Base-by-base conservation (phyloP, 768 basidiomycete species). In the Hydnum rufescens region DNA sequence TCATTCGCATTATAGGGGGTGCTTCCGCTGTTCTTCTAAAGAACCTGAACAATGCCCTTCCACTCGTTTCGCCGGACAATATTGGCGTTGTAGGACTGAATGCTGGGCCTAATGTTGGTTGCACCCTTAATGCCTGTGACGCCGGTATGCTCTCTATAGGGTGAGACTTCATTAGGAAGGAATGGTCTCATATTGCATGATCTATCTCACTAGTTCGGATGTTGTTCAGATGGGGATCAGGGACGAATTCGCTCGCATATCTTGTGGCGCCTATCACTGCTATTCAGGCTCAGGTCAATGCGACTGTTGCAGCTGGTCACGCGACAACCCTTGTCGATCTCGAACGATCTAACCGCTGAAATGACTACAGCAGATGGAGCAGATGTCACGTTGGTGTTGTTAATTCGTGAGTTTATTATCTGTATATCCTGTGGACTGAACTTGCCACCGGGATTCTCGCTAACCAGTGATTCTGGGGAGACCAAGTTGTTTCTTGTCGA, bases 11-110 rank as follows among this genome's bases (percentile, higher is more conserved):
- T 36, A 75, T 81, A 42, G 80, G 74, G 34, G 74, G 74, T 2
- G 74, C 78, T 0, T 75, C 75, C 4, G 77, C 74, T 0, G 73
- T 80, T 18, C 65, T 81, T 32, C 65, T 82, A 42, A 82, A 80
- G 63, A 81, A 81, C 58, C 61, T 57, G 3, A 65, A 68, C 34
- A 62, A 63, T 43, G 64, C 65, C 18, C 61, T 77, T 48, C 69
- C 79, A 54, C 57, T 77, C 53, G 22, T 49, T 47, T 8, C 34
- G n/a, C n/a, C n/a, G n/a, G n/a, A n/a, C n/a, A 39, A 19, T 39
- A 19, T 39, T 39, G 36, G 13, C 13, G 36, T 39, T 39, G 36
- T 39, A 8, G 36, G 36, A 19, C 8, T 8, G 8, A 19, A 39
- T 39, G 36, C 36, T 8, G 36, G 36, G 36, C 36, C 36, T 39